Evolutionary conservation across 345 rosid species (phyloP).

Genomic region (Eucalyptus sp.): DNA sequence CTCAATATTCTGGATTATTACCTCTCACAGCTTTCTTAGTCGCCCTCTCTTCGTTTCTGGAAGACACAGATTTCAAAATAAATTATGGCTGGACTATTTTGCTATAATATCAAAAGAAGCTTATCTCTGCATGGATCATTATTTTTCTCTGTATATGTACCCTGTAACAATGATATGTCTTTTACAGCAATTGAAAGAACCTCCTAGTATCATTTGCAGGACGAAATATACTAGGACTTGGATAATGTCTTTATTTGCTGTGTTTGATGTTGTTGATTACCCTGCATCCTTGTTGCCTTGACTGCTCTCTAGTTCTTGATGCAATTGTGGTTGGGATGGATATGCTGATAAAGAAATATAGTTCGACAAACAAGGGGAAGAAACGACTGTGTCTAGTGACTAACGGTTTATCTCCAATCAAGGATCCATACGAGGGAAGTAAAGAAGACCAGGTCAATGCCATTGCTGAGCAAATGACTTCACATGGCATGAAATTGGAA

Average conservation of each 20-base stretch:
- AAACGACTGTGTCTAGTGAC: constrained; percentile 78
- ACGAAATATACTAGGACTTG: neutral
- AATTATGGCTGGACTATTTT: neutral
- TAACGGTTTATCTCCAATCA: constrained; percentile 56
- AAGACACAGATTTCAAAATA: neutral
- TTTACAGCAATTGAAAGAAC: neutral
- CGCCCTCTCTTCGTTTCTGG: neutral
- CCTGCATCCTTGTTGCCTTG: constrained; percentile 22
- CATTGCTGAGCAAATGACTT: constrained; percentile 55
- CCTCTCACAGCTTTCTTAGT: neutral
- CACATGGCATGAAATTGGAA: constrained; percentile 63
- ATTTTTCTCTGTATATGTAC: neutral
- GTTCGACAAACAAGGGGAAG: constrained; percentile 50
- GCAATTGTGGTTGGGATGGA: constrained; percentile 93
- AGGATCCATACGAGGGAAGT: constrained; percentile 65
- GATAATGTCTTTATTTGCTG: neutral
- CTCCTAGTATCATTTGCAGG: neutral
- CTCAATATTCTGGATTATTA: neutral
- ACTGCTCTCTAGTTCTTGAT: constrained; percentile 67
- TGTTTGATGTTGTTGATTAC: neutral
- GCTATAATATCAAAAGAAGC: neutral
- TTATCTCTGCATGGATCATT: neutral
- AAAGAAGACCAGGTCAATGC: constrained; percentile 77
- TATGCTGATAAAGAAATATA: constrained; percentile 75
- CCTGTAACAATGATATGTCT: neutral